A percentile compares a stretch with the other conserved stretches of the same genome.
Conservation (phyloP, 805 yeast genomes). For the Candida easanensis region DNA sequence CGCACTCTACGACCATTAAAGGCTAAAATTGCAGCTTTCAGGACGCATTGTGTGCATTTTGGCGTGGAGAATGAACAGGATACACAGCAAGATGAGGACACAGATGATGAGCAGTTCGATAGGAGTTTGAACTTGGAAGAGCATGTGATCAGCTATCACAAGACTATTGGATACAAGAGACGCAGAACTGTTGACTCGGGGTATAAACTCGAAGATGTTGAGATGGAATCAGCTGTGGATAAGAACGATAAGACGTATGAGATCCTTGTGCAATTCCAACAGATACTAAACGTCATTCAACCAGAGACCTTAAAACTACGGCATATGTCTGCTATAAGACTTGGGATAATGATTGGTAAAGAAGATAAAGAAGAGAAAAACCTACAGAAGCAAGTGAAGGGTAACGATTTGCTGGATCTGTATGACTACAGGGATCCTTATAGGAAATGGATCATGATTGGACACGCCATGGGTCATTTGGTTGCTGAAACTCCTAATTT, state of each 20-base stretch:
- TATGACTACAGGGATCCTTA: slow-evolving; percentile 10
- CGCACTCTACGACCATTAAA: slow-evolving; percentile 17
- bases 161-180: slow-evolving; percentile 3
- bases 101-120: slow-evolving; percentile 4
- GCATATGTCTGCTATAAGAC: not conserved
- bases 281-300: not conserved
- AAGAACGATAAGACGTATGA: not conserved
- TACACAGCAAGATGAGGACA: not conserved
- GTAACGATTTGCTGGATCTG: slow-evolving; percentile 3
- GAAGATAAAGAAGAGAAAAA: slow-evolving; percentile 8
- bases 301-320: not conserved
- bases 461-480: slow-evolving; percentile 16
- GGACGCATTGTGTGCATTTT: slow-evolving; percentile 2
- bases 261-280: not conserved
- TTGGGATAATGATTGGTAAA: slow-evolving; percentile 2
- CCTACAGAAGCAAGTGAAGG: slow-evolving; percentile 1
- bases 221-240: not conserved
- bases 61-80: not conserved
- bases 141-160: slow-evolving; percentile 5
- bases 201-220: not conserved
- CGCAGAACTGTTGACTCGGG: not conserved
- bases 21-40: slow-evolving; percentile 11
- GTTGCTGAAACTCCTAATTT: slow-evolving; percentile 5
- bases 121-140: slow-evolving; percentile 11
- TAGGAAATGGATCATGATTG: slow-evolving; percentile 15